A percentile compares a stretch with the other conserved stretches of the same genome.
Conservation (phyloP, 441 rosid genomes). For the Raphanus hybrid region DNA sequence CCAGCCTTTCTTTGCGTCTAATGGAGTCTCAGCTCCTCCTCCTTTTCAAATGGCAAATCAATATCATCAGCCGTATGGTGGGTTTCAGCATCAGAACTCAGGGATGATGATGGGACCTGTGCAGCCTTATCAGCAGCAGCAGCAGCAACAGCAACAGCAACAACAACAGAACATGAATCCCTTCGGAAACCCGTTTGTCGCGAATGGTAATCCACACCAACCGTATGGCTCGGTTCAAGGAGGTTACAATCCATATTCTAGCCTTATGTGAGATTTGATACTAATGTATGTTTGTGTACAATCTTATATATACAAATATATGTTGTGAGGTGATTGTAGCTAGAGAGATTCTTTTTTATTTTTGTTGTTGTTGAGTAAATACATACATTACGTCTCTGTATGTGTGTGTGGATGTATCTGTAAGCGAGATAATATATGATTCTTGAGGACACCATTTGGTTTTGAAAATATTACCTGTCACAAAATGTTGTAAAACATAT, state of each 20-base stretch:
- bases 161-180: conserved; percentile 48
- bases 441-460: conserved; percentile 28
- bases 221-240: conserved; percentile 74
- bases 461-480: not conserved
- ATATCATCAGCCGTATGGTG: conserved; percentile 69
- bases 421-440: conserved; percentile 18
- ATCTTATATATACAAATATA: conserved; percentile 29
- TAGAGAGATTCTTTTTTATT: conserved; percentile 23
- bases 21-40: conserved; percentile 67
- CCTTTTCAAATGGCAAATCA: conserved; percentile 86
- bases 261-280: conserved; percentile 49
- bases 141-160: conserved; percentile 45
- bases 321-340: conserved; percentile 36
- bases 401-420: conserved; percentile 25
- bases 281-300: conserved; percentile 27
- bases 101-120: conserved; percentile 55
- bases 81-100: conserved; percentile 58
- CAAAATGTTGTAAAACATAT: not conserved
- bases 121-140: conserved; percentile 43
- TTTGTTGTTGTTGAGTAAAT: conserved; percentile 20
- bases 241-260: conserved; percentile 76
- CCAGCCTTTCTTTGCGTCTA: conserved; percentile 74
- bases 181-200: conserved; percentile 65
- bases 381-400: conserved; percentile 7
- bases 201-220: conserved; percentile 47